Evolutionary conservation across 257 asterid genomes (phyloP).

Genomic region (Scutellaria baicalensis): DNA sequence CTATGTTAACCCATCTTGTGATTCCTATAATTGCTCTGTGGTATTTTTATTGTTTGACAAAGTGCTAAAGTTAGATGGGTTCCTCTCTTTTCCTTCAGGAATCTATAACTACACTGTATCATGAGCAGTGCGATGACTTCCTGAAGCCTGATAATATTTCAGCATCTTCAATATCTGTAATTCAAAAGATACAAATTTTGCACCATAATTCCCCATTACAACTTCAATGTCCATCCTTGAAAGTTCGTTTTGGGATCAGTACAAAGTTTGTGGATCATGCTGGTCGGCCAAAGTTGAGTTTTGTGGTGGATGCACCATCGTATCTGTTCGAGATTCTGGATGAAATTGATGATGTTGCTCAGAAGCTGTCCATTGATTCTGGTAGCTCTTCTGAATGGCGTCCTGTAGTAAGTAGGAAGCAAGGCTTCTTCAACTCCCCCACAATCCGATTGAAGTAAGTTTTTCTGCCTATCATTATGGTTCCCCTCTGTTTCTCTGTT

Average conservation of each 20-base stretch:
- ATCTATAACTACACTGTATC: slow-evolving; percentile 23
- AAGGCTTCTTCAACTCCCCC: slow-evolving; percentile 61
- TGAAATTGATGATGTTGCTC: slow-evolving; percentile 47
- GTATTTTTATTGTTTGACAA: not conserved
- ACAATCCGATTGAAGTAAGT: slow-evolving; percentile 62
- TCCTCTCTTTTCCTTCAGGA: slow-evolving; percentile 49
- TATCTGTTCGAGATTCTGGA: slow-evolving; percentile 57
- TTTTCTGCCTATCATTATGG: too few species aligned
- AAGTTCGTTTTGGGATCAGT: slow-evolving; percentile 76
- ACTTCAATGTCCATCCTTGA: slow-evolving; percentile 46
- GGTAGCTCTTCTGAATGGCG: slow-evolving; percentile 87
- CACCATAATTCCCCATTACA: slow-evolving; percentile 45
- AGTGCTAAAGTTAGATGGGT: not conserved
- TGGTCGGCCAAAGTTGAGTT: slow-evolving; percentile 66
- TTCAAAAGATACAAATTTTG: slow-evolving; percentile 48
- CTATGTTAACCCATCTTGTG: not conserved
- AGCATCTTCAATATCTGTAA: slow-evolving; percentile 46
- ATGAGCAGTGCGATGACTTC: slow-evolving; percentile 37
- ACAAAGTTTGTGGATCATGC: slow-evolving; percentile 51
- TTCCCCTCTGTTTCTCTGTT: too few species aligned
- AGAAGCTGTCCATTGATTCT: slow-evolving; percentile 46
- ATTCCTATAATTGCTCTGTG: not conserved
- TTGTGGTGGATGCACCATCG: slow-evolving; percentile 69
- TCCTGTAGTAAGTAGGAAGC: slow-evolving; percentile 61
- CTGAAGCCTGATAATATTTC: slow-evolving; percentile 54